Evolutionary conservation across 2,329 filamentous ascomycete species (phyloP), one percentile per base, ranked within the genome.

Genomic region (Macroventuria anomochaeta): DNA sequence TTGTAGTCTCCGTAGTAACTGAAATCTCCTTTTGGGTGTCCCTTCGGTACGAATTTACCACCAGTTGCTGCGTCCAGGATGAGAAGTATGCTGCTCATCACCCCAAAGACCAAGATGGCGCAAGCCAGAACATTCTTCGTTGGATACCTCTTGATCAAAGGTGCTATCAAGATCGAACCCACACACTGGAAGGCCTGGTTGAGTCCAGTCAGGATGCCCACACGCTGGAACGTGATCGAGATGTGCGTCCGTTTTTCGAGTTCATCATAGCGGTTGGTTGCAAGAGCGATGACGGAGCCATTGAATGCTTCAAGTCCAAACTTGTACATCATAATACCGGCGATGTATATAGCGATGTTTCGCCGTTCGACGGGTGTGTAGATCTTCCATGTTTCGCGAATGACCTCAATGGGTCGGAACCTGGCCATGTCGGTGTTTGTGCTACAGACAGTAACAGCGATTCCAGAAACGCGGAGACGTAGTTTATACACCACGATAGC

Each of bases 151-250:
- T 79, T 79, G 62, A 82, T 79, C 37, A 82, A 65, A 5, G 80
- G 79, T 0, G 79, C 80, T 49, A 81, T 81, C 13, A 82, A 64
- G 40, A 82, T 81, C 26, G 77, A 78, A 3, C 80, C 80, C 17
- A 82, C 68, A 53, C 80, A 81, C 58, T 81, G 79, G 48, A 77
- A 80, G 7, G 79, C 79, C 63, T 81, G 79, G 55, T 82, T 82
- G 15, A 82, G 69, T 1, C 79, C 80, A 3, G 76, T 76, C 34
- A 81, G 71, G 7, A 82, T 65, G 21, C 79, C 80, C 21, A 81
- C 71, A 18, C 77, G 73, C 57, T 79, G 76, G 48, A 81, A 81
- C 1, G 79, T 81, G 42, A 69, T 73, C n/a, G 70, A 66, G 21
- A 63, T 65, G 43, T 68, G 65, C 5, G 60, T 68, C 13, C 62